These are phyloP conservation scores for Metschnikowia hibisci DNA, from an alignment of 805 yeast genomes.

Conservation along the genomic window DNA sequence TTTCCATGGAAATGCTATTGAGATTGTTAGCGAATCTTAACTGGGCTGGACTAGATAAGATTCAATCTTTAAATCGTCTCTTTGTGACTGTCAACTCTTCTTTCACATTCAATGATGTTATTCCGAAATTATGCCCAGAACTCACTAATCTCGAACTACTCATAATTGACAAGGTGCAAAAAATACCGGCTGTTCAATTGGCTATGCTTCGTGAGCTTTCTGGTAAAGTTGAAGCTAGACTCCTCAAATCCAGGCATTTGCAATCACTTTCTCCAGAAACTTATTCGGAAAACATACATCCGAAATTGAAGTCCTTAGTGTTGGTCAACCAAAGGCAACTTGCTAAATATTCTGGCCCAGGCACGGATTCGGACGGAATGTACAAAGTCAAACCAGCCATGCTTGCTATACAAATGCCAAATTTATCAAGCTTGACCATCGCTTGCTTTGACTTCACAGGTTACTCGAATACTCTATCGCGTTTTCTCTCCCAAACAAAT, in stretches of 20 bases:
- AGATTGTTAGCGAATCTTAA: slow-evolving; percentile 22
- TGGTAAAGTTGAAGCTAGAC: neutral
- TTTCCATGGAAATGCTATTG: slow-evolving; percentile 26
- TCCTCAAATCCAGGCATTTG: neutral
- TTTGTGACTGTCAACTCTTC: slow-evolving; percentile 26
- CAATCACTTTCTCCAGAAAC: neutral
- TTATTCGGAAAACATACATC: neutral
- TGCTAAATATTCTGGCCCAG: neutral
- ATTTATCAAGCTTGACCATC: slow-evolving; percentile 8
- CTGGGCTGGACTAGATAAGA: slow-evolving; percentile 25
- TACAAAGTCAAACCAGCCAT: slow-evolving; percentile 1
- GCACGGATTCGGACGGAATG: slow-evolving; percentile 1
- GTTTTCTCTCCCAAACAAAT: slow-evolving; percentile 20
- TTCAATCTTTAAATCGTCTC: neutral
- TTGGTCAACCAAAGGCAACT: neutral
- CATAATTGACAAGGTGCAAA: slow-evolving; percentile 1
- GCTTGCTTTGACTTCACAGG: slow-evolving; percentile 30
- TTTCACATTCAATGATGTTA: slow-evolving; percentile 4
- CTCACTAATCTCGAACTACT: slow-evolving; percentile 21
- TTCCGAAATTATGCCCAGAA: slow-evolving; percentile 18
- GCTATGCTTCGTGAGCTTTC: slow-evolving; percentile 1
- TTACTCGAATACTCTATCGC: slow-evolving; percentile 22
- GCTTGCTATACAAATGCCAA: neutral
- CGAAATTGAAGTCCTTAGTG: neutral
- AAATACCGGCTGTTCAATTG: neutral